phyloP scores from a whole-genome alignment of 768 basidiomycete species.

The Cystofilobasidium capitatum region DNA sequence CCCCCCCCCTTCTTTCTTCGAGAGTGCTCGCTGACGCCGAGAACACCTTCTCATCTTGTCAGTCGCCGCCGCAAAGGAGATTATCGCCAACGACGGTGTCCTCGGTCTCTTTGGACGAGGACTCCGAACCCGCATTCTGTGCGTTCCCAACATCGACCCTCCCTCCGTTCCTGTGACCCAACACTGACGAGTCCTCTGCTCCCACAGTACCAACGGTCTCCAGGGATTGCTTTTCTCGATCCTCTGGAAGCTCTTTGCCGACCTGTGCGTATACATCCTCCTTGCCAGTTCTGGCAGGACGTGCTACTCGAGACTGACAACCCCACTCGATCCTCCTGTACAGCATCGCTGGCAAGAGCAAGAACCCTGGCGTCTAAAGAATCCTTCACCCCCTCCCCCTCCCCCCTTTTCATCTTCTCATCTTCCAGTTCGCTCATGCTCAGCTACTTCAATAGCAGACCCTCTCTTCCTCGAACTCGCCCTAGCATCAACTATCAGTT shows the following conservation, averaged over 20 bases:
- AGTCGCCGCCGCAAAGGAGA: constrained; percentile 61
- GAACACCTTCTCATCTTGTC: not conserved
- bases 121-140: constrained; percentile 49
- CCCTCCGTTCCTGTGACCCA: too few species aligned
- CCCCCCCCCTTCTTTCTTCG: not conserved
- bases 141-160: not conserved
- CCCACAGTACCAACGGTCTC: constrained; percentile 68
- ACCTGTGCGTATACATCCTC: constrained; percentile 35
- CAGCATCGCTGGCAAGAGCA: not conserved
- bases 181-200: not conserved
- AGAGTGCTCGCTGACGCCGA: not conserved
- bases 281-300: not conserved
- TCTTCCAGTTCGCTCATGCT: too few species aligned
- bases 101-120: constrained; percentile 77
- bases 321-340: not conserved
- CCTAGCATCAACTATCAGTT: too few species aligned
- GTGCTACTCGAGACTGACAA: not conserved
- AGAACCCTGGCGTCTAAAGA: not conserved
- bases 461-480: too few species aligned
- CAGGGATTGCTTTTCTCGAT: constrained; percentile 87
- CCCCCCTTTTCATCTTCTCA: too few species aligned
- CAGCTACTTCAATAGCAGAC: too few species aligned
- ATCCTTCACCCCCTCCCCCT: not conserved
- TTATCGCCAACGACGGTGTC: constrained; percentile 67
- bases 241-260: constrained; percentile 82